phyloP scores from a whole-genome alignment of 805 yeast species.

The Zygosaccharomyces siamensis region DNA sequence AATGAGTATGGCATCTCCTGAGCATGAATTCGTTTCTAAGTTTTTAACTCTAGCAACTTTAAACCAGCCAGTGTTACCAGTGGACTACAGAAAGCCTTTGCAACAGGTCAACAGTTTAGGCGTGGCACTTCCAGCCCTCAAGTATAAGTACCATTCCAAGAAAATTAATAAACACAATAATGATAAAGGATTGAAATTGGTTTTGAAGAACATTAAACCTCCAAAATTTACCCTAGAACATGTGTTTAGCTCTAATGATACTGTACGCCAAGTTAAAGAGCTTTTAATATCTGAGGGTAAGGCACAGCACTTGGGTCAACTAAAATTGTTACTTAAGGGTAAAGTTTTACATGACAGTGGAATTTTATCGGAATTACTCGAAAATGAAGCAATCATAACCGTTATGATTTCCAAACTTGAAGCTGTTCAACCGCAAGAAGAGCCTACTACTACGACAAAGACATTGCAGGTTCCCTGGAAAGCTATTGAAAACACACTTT shows the following conservation, averaged over 20 bases:
- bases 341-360: constrained; percentile 55
- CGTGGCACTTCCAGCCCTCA: constrained; percentile 47
- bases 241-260: constrained; percentile 25
- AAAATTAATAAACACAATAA: constrained; percentile 11
- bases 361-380: constrained; percentile 32
- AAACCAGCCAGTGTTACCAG: constrained; percentile 34
- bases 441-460: constrained; percentile 1
- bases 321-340: constrained; percentile 55
- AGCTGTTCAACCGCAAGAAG: constrained; percentile 1
- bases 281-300: constrained; percentile 27
- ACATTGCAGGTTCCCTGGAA: constrained; percentile 40
- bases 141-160: constrained; percentile 36
- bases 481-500: constrained; percentile 37
- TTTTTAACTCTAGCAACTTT: constrained; percentile 46
- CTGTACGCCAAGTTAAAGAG: constrained; percentile 35
- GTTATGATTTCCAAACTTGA: constrained; percentile 40
- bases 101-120: constrained; percentile 37
- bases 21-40: constrained; percentile 45
- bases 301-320: constrained; percentile 37
- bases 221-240: constrained; percentile 54
- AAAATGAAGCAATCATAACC: constrained; percentile 37
- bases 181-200: constrained; percentile 20
- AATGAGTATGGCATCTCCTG: constrained; percentile 25
- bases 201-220: constrained; percentile 62
- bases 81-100: constrained; percentile 30